Percentiles rank a stretch among this genome's conserved stretches.
phyloP scores from a whole-genome alignment of 2,329 filamentous ascomycete species.

The Penicillium sp. region DNA sequence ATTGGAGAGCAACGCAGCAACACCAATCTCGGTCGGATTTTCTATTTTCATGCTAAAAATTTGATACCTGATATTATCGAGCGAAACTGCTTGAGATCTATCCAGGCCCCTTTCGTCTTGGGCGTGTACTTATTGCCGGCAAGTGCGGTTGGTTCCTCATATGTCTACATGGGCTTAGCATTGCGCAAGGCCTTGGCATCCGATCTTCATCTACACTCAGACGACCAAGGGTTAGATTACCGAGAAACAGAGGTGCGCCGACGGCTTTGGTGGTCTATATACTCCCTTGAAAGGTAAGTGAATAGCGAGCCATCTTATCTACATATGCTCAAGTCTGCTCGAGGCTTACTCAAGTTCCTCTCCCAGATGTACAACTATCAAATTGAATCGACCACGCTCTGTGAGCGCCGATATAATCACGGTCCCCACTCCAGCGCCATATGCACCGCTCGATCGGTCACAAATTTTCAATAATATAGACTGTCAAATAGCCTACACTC shows the following conservation, averaged over 20 bases:
- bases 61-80: conserved; percentile 38
- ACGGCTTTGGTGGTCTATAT: conserved; percentile 53
- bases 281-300: conserved; percentile 29
- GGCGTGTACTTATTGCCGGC: conserved; percentile 38
- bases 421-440: conserved; percentile 9
- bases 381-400: conserved; percentile 17
- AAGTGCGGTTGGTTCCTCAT: conserved; percentile 35
- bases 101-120: conserved; percentile 35
- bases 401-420: conserved; percentile 10
- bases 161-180: conserved; percentile 45
- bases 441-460: conserved; percentile 5
- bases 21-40: conserved; percentile 30
- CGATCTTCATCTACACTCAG: conserved; percentile 42
- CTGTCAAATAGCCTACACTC: conserved; percentile 32
- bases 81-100: conserved; percentile 29
- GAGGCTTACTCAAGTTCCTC: conserved; percentile 22
- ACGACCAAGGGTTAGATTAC: conserved; percentile 32
- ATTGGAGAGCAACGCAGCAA: conserved; percentile 1
- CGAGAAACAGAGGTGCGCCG: conserved; percentile 49
- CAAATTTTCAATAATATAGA: conserved; percentile 36
- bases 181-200: conserved; percentile 54
- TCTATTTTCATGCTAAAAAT: conserved; percentile 29
- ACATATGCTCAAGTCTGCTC: conserved; percentile 7
- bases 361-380: conserved; percentile 17
- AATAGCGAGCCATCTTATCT: conserved; percentile 4